Evolutionary conservation across 2,329 filamentous ascomycete species (phyloP).

Genomic region (Talaromyces atroroseus): DNA sequence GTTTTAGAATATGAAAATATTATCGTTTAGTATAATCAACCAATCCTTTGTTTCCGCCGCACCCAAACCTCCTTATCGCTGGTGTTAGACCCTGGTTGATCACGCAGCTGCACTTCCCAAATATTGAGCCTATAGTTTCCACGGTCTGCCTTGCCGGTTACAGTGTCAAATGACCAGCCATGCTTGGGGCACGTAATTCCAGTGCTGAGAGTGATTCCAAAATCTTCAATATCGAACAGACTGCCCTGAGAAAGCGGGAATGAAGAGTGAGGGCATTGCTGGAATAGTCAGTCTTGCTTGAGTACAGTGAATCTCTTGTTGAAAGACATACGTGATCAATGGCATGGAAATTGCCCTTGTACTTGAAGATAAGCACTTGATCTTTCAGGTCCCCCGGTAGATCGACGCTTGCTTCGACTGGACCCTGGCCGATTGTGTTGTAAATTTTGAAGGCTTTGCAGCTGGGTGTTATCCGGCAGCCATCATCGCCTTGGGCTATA

Average conservation of each 20-base stretch:
- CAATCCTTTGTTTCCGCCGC: conserved; percentile 16
- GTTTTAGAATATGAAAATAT: no score
- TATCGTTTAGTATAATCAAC: background rate
- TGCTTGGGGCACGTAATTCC: conserved; percentile 65
- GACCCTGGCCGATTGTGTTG: conserved; percentile 28
- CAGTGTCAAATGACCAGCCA: conserved; percentile 65
- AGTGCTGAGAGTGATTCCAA: conserved; percentile 45
- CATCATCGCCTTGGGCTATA: conserved; percentile 36
- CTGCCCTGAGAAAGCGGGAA: conserved; percentile 60
- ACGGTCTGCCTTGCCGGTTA: conserved; percentile 57
- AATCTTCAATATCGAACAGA: conserved; percentile 68
- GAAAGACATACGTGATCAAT: conserved; percentile 54
- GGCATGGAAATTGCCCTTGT: conserved; percentile 60
- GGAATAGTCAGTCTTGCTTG: background rate
- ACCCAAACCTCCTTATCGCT: conserved; percentile 31
- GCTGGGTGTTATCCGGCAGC: conserved; percentile 42
- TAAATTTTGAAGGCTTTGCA: conserved; percentile 57
- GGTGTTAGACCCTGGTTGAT: conserved; percentile 10
- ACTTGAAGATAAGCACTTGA: conserved; percentile 62
- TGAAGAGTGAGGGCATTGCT: conserved; percentile 64
- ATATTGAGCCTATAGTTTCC: conserved; percentile 57
- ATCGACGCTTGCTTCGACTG: conserved; percentile 22
- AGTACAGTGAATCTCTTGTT: background rate
- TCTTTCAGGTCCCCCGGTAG: conserved; percentile 45
- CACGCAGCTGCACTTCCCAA: conserved; percentile 59